These are phyloP conservation scores for Aureobasidium vineae DNA, from an alignment of 2,329 filamentous ascomycete genomes.

Conservation along the genomic window DNA sequence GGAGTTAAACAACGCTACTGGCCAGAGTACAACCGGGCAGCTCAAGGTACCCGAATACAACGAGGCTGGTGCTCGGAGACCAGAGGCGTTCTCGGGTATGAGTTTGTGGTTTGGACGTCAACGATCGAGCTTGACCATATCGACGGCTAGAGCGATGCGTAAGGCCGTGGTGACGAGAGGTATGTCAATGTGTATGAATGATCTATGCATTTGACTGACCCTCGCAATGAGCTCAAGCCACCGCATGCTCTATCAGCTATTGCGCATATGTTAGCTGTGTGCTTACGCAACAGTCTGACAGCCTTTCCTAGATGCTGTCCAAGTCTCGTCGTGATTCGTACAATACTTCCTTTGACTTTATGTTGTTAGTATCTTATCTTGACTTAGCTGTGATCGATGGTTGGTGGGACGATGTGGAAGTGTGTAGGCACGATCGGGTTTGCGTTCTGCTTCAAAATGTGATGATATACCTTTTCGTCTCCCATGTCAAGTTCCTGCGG, in stretches of 20 bases:
- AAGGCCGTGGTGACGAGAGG: background rate
- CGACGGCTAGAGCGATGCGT: background rate
- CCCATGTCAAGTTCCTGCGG: constrained; percentile 1
- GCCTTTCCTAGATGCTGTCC: background rate
- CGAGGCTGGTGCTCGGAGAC: background rate
- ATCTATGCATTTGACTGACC: background rate
- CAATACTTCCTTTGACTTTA: background rate
- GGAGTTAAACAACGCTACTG: background rate
- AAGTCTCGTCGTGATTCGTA: background rate
- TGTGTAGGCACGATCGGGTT: background rate
- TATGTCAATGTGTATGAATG: background rate
- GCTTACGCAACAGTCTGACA: background rate
- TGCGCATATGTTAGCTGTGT: background rate
- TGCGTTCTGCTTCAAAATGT: background rate
- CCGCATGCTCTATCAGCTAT: constrained; percentile 1
- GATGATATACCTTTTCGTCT: background rate
- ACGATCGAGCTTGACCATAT: background rate
- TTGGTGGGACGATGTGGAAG: background rate
- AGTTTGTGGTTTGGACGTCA: background rate
- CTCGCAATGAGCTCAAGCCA: background rate
- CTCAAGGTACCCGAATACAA: background rate
- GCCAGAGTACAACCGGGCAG: background rate
- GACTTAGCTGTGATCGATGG: background rate
- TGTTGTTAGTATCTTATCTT: background rate
- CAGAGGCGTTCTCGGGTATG: background rate